Evolutionary conservation across 805 yeast genomes (phyloP).

Genomic region (Candida odintsovae): DNA sequence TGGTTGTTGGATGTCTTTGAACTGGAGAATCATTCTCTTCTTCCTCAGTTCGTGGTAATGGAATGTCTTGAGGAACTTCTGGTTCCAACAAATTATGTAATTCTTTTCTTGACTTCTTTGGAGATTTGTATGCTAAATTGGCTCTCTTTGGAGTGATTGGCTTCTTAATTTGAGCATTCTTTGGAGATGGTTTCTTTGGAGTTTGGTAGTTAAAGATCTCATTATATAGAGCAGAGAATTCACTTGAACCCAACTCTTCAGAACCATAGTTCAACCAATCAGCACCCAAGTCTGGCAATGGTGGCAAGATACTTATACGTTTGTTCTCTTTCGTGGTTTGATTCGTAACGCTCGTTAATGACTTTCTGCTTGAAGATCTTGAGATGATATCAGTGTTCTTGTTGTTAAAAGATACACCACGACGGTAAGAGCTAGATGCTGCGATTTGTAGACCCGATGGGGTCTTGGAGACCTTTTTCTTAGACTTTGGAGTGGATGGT

Average conservation of each 20-base stretch:
- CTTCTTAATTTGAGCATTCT: not conserved
- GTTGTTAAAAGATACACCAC: conserved; percentile 26
- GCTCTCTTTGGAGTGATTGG: not conserved
- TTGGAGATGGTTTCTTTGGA: conserved; percentile 9
- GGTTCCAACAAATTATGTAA: not conserved
- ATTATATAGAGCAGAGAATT: conserved; percentile 25
- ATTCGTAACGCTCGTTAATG: conserved; percentile 6
- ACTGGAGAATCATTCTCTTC: conserved; percentile 1
- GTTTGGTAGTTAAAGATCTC: conserved; percentile 22
- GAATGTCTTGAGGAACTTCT: not conserved
- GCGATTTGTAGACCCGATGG: conserved; percentile 24
- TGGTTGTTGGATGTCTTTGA: not conserved
- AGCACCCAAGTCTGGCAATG: conserved; percentile 22
- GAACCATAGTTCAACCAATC: conserved; percentile 20
- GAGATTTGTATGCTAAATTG: conserved; percentile 1
- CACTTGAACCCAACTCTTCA: conserved; percentile 17
- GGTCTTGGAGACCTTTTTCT: conserved; percentile 18
- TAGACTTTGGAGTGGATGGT: conserved; percentile 13
- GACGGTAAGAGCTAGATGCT: conserved; percentile 26
- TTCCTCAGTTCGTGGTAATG: not conserved
- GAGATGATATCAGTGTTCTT: conserved; percentile 13
- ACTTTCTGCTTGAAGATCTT: conserved; percentile 22
- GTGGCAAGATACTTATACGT: conserved; percentile 24
- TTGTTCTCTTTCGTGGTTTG: conserved; percentile 10
- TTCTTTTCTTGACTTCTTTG: conserved; percentile 3